phyloP scores from a whole-genome alignment of 2,329 filamentous ascomycete genomes.

The Apiospora saccharicola region DNA sequence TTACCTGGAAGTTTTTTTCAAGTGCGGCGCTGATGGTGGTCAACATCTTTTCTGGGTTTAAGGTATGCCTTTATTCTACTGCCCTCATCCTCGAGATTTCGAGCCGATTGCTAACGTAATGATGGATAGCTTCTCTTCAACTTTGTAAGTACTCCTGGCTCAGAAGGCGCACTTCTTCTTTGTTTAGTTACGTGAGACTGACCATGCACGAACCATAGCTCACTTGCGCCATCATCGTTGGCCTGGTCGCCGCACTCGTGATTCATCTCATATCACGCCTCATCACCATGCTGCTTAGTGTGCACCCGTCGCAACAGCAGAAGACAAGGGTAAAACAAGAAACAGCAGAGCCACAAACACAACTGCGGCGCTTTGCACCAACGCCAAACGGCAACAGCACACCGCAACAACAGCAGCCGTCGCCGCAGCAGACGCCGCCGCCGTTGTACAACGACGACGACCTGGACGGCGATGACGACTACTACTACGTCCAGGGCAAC shows the following conservation, averaged over 20 bases:
- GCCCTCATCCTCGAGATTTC: too few relatives aligned
- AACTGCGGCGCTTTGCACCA: not conserved
- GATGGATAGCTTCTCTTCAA: slow-evolving; percentile 40
- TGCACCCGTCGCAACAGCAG: slow-evolving; percentile 33
- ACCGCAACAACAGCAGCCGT: not conserved
- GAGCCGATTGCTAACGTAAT: not conserved
- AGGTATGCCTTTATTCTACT: slow-evolving; percentile 34
- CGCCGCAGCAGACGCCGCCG: not conserved
- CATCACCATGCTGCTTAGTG: slow-evolving; percentile 39
- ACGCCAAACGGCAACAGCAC: not conserved
- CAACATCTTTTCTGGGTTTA: slow-evolving; percentile 36
- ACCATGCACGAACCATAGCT: slow-evolving; percentile 33
- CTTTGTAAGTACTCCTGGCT: slow-evolving; percentile 38
- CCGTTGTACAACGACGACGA: not conserved
- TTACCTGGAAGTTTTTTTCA: slow-evolving; percentile 31
- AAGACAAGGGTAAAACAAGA: not conserved
- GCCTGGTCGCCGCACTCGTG: slow-evolving; percentile 36
- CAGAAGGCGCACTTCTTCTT: not conserved
- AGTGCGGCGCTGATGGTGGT: slow-evolving; percentile 30
- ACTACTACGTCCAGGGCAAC: slow-evolving; percentile 19
- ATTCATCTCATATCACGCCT: slow-evolving; percentile 40
- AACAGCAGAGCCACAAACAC: not conserved
- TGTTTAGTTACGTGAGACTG: slow-evolving; percentile 7
- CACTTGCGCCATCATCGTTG: slow-evolving; percentile 40
- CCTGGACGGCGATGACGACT: slow-evolving; percentile 4